A percentile compares a stretch with the other conserved stretches of the same genome.
phyloP scores from a whole-genome alignment of 2,329 filamentous ascomycete species.

The Lachnellula cervina region DNA sequence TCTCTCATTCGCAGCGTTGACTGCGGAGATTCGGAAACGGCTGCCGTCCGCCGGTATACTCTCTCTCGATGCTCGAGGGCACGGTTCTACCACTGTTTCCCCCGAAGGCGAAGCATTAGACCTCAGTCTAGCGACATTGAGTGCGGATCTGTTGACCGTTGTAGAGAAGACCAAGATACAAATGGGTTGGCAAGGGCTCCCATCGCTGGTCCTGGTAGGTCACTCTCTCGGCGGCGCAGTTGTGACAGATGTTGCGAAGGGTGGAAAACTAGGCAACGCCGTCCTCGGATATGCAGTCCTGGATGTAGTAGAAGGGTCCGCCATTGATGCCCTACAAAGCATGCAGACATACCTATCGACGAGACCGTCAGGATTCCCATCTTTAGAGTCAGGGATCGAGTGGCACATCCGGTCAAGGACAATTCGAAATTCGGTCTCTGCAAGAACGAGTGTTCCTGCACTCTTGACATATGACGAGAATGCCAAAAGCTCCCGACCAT shows the following conservation, averaged over 20 bases:
- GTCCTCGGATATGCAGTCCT: slow-evolving; percentile 84
- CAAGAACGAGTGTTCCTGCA: slow-evolving; percentile 79
- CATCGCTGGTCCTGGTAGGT: slow-evolving; percentile 76
- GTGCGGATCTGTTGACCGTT: slow-evolving; percentile 65
- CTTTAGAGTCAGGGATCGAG: slow-evolving; percentile 73
- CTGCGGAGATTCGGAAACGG: slow-evolving; percentile 68
- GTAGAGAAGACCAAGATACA: slow-evolving; percentile 60
- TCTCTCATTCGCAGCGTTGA: slow-evolving; percentile 81
- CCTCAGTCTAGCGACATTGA: slow-evolving; percentile 67
- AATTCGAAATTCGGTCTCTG: slow-evolving; percentile 77
- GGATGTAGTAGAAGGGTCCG: slow-evolving; percentile 93
- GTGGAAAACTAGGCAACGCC: slow-evolving; percentile 57
- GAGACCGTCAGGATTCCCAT: slow-evolving; percentile 73
- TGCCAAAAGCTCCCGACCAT: slow-evolving; percentile 35
- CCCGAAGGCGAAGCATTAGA: slow-evolving; percentile 46
- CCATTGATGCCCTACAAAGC: slow-evolving; percentile 87
- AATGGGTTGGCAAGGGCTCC: slow-evolving; percentile 70
- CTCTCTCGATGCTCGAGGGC: slow-evolving; percentile 79
- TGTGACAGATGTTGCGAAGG: slow-evolving; percentile 74
- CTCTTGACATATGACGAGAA: slow-evolving; percentile 54
- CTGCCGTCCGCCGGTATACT: slow-evolving; percentile 79
- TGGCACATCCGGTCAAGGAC: slow-evolving; percentile 92
- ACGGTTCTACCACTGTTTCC: slow-evolving; percentile 64
- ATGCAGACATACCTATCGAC: slow-evolving; percentile 91
- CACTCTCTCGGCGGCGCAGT: slow-evolving; percentile 93